phyloP scores from a whole-genome alignment of 257 asterid genomes.

The Penstemon newberryi region DNA sequence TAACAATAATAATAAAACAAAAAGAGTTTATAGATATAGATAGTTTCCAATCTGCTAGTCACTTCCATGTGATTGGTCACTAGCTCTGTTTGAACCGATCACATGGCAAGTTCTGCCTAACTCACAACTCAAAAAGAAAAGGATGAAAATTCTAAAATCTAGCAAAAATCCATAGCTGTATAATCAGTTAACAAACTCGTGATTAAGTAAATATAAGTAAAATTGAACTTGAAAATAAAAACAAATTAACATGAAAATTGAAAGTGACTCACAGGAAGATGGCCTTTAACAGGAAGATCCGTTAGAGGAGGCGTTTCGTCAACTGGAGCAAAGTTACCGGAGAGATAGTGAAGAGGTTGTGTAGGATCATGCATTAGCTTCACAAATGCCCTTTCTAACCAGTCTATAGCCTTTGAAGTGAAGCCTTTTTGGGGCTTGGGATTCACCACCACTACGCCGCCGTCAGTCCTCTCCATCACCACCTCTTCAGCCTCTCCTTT shows the following conservation, averaged over 20 bases:
- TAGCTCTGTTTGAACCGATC: too few relatives aligned
- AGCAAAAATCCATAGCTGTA: too few relatives aligned
- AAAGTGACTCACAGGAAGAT: slow-evolving; percentile 67
- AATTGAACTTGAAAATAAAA: too few relatives aligned
- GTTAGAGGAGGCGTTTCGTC: slow-evolving; percentile 81
- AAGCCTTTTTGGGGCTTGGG: slow-evolving; percentile 72
- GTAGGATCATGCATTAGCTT: slow-evolving; percentile 68
- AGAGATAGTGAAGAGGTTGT: slow-evolving; percentile 67
- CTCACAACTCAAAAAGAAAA: too few relatives aligned
- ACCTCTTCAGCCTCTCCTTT: slow-evolving; percentile 24
- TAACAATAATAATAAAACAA: too few relatives aligned
- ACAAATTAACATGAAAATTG: not conserved
- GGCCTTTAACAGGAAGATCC: slow-evolving; percentile 67
- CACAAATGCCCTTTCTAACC: slow-evolving; percentile 69
- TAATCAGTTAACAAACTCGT: not conserved
- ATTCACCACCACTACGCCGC: slow-evolving; percentile 58
- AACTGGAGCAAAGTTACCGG: slow-evolving; percentile 84
- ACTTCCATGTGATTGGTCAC: too few relatives aligned
- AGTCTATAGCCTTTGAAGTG: slow-evolving; percentile 64
- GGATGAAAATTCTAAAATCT: too few relatives aligned
- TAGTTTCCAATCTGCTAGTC: too few relatives aligned
- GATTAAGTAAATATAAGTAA: not conserved
- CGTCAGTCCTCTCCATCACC: slow-evolving; percentile 38
- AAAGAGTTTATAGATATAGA: too few relatives aligned
- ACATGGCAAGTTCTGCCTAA: too few relatives aligned